These are phyloP conservation scores for Lachancea mirantina DNA, from an alignment of 805 yeast species.

Conservation along the genomic window DNA sequence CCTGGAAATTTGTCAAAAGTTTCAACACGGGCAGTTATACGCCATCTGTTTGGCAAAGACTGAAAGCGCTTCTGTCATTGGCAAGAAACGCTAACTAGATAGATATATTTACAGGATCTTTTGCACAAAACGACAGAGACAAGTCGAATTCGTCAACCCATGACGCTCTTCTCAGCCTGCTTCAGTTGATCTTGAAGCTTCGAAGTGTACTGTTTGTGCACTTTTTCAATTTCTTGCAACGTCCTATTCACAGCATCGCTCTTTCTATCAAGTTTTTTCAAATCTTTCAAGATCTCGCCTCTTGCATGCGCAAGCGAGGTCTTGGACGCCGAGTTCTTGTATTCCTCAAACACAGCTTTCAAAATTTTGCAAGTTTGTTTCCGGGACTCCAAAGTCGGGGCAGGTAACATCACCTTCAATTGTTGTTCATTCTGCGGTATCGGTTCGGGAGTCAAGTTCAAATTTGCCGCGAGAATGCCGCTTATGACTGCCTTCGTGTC, in stretches of 20 bases:
- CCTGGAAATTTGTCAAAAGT: slow-evolving; percentile 82
- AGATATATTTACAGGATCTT: too few relatives aligned
- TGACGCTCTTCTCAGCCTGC: slow-evolving; percentile 43
- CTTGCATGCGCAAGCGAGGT: slow-evolving; percentile 52
- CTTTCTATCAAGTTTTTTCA: slow-evolving; percentile 45
- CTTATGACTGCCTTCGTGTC: slow-evolving; percentile 63
- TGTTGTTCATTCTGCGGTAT: slow-evolving; percentile 69
- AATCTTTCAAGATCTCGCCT: slow-evolving; percentile 47
- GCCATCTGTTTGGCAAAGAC: slow-evolving; percentile 59
- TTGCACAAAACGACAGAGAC: too few relatives aligned
- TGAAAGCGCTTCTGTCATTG: slow-evolving; percentile 46
- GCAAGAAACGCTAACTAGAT: slow-evolving; percentile 37
- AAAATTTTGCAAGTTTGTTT: slow-evolving; percentile 48
- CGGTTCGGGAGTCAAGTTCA: slow-evolving; percentile 74
- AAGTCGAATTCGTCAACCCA: too few relatives aligned
- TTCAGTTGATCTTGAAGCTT: slow-evolving; percentile 52
- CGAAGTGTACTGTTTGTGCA: slow-evolving; percentile 57
- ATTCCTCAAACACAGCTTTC: slow-evolving; percentile 60
- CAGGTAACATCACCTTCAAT: slow-evolving; percentile 67
- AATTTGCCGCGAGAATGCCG: slow-evolving; percentile 57
- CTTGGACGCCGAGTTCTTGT: slow-evolving; percentile 43
- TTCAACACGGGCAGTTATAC: slow-evolving; percentile 83
- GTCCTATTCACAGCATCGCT: slow-evolving; percentile 49
- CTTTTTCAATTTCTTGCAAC: slow-evolving; percentile 55
- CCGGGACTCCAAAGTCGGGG: slow-evolving; percentile 61